phyloP scores from a whole-genome alignment of 768 basidiomycete genomes.

The Butyriboletus loyo region DNA sequence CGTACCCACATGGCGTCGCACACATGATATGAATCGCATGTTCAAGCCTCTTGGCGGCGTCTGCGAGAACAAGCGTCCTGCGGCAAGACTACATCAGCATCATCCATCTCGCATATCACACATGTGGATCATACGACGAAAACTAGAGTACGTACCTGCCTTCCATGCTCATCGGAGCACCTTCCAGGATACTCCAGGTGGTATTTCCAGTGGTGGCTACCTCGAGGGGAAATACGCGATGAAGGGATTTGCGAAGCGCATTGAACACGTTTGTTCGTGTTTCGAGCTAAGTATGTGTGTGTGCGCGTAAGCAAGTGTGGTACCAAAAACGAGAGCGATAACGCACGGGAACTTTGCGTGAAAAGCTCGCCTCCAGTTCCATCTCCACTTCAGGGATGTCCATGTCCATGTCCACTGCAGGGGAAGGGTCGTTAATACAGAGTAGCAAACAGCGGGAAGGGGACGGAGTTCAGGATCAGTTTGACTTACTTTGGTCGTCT shows the following conservation, averaged over 20 bases:
- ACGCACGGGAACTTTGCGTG: slow-evolving; percentile 42
- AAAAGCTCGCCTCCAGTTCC: slow-evolving; percentile 39
- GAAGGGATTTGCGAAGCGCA: slow-evolving; percentile 39
- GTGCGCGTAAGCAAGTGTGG: not conserved
- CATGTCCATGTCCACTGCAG: slow-evolving; percentile 7
- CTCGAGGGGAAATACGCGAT: slow-evolving; percentile 20
- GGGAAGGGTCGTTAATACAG: not conserved
- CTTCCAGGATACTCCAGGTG: slow-evolving; percentile 27
- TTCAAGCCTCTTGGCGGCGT: slow-evolving; percentile 47
- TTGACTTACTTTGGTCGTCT: not conserved
- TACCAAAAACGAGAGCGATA: not conserved
- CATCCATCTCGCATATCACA: no score
- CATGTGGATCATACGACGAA: not conserved
- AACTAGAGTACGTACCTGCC: slow-evolving; percentile 20
- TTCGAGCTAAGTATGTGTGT: slow-evolving; percentile 26
- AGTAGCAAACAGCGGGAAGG: not conserved
- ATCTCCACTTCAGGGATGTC: slow-evolving; percentile 31
- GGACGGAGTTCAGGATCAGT: no score
- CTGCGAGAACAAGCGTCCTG: slow-evolving; percentile 43
- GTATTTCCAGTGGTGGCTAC: slow-evolving; percentile 1
- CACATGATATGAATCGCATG: slow-evolving; percentile 46
- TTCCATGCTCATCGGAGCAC: slow-evolving; percentile 13
- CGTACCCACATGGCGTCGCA: slow-evolving; percentile 51
- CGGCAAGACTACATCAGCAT: not conserved
- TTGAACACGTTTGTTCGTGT: slow-evolving; percentile 38